Base-by-base conservation (phyloP, 1,139 yeast genomes). In the Hansenula lynferdii region DNA sequence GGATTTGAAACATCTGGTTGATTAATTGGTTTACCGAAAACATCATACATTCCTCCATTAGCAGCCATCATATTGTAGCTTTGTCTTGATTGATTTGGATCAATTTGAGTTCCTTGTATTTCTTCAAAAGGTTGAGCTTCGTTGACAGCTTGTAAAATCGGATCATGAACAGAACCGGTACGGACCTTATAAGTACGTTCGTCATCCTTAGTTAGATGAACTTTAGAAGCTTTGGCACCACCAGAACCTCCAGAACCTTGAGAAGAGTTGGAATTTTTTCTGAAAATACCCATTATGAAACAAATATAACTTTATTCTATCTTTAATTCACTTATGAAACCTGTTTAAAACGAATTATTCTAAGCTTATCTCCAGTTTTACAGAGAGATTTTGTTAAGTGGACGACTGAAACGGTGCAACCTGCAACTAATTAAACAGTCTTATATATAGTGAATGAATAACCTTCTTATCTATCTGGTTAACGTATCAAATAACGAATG, bases 71-170 rank as follows among this genome's bases (percentile, higher is more conserved):
- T 39, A 65, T 68, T 19, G 64, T 60, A 56, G 61, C 49, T 55
- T 69, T 38, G 67, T 67, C 54, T 58, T 62, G 58, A 60, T 63
- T 58, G 69, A 67, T 63, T 37, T 38, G 55, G 51, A n/a, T n/a
- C n/a, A n/a, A n/a, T n/a, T n/a, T n/a, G n/a, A n/a, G n/a, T n/a
- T 26, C 51, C 49, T 2, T 58, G 73, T 14, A 84, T 82, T 57
- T 84, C 85, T 62, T 92, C 96, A 60, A 87, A 92, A 9, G 98
- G 98, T 67, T 92, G 97, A 15, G 85, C 92, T 62, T 90, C 97
- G 57, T 84, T 89, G 38, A 92, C 95, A 7, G 97, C 97, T 25
- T 82, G 73, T 45, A 92, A 69, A 43, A 90, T 83, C 20, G 96
- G 97, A 63, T 89, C 97, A 53, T 86, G 94, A 38, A 86, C 80